Evolutionary conservation across 352 stramenopile genomes (phyloP), one percentile per base, ranked within the genome.

Genomic region (Pythium diclinum): DNA sequence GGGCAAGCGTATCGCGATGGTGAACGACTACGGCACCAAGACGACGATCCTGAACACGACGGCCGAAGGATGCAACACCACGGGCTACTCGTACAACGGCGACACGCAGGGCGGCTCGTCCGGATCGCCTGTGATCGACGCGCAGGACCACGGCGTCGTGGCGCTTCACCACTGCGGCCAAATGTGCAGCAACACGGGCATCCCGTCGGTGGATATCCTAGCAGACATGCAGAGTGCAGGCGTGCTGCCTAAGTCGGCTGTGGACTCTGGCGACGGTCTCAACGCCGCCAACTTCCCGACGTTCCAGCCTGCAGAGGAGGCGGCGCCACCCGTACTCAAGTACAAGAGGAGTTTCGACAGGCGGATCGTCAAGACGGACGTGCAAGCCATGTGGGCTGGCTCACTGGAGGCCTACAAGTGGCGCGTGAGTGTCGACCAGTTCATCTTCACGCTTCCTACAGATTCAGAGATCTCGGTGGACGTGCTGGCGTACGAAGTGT

Each of bases 121-220:
- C 0, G 82, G 82, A 0, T 85, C 82, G 7, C 83, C 83, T 0
- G 79, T 91, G 3, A 58, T 91, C 9, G 79, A 76, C 16, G 72
- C 68, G 5, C 21, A 60, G 0, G 78, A 88, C 61, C 70, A 89
- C 63, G 76, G 77, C 16, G 83, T 91, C 16, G 67, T 89, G 38
- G 83, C 80, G 17, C 68, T 91, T n/a, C 78, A 91, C 61, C 82
- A 88, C 54, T 91, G 83, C 61, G 83, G 83, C 6, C 61, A 83
- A 51, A 67, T 62, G 34, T 89, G 83, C 33, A 68, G 69, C 4
- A 91, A 91, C 48, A 83, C 75, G 1, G 83, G 80, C 0, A 75
- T 91, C 9, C 78, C 77, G 19, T 74, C 80, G 0, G 67, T 61
- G 23, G 58, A 25, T 21, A 86, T 91, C 65, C 40, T 87, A 19